Conservation (phyloP, 371 early-diverging fungal species). For the Rozella allomycis region DNA sequence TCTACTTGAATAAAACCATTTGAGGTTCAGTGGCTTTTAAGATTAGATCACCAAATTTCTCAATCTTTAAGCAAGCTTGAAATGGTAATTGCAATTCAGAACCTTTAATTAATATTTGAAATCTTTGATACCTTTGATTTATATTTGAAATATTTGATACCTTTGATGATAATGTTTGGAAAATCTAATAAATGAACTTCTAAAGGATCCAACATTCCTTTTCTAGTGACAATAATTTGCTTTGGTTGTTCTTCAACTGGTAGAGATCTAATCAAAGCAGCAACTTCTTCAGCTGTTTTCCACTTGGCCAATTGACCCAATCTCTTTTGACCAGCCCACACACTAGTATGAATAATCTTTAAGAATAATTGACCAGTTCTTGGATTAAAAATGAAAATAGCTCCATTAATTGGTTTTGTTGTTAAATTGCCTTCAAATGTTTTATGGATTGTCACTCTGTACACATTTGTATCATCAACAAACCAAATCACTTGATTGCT, state of each 20-base stretch:
- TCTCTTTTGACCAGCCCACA: slow-evolving; percentile 97
- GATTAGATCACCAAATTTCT: slow-evolving; percentile 93
- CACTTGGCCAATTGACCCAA: slow-evolving; percentile 93
- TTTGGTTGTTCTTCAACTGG: slow-evolving; percentile 97
- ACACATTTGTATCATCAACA: slow-evolving; percentile 96
- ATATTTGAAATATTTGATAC: slow-evolving; percentile 88
- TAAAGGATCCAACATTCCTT: slow-evolving; percentile 96
- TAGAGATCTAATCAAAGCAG: slow-evolving; percentile 89
- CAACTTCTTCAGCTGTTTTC: slow-evolving; percentile 98
- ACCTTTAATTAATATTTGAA: slow-evolving; percentile 92
- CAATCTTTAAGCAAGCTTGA: slow-evolving; percentile 89
- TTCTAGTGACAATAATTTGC: slow-evolving; percentile 92
- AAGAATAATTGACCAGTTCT: slow-evolving; percentile 93
- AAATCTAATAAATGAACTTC: slow-evolving; percentile 54
- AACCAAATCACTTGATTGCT: slow-evolving; percentile 96
- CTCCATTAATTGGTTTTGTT: slow-evolving; percentile 95
- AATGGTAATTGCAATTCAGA: slow-evolving; percentile 88
- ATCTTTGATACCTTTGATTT: slow-evolving; percentile 47
- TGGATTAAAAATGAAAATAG: slow-evolving; percentile 95
- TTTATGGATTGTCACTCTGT: slow-evolving; percentile 97
- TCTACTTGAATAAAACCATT: slow-evolving; percentile 52
- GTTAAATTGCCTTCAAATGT: slow-evolving; percentile 95
- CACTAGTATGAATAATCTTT: slow-evolving; percentile 95
- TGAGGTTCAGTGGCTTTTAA: slow-evolving; percentile 90
- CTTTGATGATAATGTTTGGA: background rate